Conservation (phyloP, 768 basidiomycete species). For the Tephrocybe sp. region DNA sequence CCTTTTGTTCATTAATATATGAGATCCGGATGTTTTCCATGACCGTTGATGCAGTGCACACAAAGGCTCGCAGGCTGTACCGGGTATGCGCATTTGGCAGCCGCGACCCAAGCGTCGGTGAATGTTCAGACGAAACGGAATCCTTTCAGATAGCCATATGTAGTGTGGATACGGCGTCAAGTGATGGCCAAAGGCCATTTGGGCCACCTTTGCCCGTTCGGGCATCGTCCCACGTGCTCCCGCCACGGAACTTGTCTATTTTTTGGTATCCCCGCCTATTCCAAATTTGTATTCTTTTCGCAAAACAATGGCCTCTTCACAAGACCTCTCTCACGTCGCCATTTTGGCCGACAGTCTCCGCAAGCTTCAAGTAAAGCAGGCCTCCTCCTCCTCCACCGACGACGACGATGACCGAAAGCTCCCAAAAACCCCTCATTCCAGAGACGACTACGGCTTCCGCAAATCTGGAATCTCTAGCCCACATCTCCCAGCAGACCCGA, state of each 20-base stretch:
- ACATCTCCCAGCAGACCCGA: slow-evolving; percentile 29
- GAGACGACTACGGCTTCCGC: slow-evolving; percentile 84
- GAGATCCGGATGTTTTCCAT: slow-evolving; percentile 46
- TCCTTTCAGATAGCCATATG: slow-evolving; percentile 38
- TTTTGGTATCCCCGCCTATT: slow-evolving; percentile 8
- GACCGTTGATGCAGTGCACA: slow-evolving; percentile 45
- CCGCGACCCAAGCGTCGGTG: slow-evolving; percentile 38
- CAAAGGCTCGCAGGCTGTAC: slow-evolving; percentile 34
- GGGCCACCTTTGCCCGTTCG: slow-evolving; percentile 15
- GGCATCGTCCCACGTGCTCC: slow-evolving; percentile 14
- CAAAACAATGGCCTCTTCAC: slow-evolving; percentile 10
- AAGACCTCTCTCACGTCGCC: slow-evolving; percentile 29
- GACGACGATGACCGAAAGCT: slow-evolving; percentile 7
- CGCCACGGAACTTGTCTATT: slow-evolving; percentile 12
- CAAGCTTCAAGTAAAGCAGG: slow-evolving; percentile 38
- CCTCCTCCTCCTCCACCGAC: not conserved
- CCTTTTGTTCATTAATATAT: slow-evolving; percentile 38
- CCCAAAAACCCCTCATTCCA: slow-evolving; percentile 34
- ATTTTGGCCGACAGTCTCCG: slow-evolving; percentile 46
- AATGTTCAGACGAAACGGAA: slow-evolving; percentile 19
- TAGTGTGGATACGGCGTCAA: slow-evolving; percentile 14
- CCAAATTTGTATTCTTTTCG: not conserved
- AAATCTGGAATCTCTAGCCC: slow-evolving; percentile 70
- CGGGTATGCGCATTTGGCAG: slow-evolving; percentile 42
- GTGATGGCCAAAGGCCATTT: slow-evolving; percentile 16